Base-by-base conservation (phyloP, 208 protist species). In the Lotmaria passim region DNA sequence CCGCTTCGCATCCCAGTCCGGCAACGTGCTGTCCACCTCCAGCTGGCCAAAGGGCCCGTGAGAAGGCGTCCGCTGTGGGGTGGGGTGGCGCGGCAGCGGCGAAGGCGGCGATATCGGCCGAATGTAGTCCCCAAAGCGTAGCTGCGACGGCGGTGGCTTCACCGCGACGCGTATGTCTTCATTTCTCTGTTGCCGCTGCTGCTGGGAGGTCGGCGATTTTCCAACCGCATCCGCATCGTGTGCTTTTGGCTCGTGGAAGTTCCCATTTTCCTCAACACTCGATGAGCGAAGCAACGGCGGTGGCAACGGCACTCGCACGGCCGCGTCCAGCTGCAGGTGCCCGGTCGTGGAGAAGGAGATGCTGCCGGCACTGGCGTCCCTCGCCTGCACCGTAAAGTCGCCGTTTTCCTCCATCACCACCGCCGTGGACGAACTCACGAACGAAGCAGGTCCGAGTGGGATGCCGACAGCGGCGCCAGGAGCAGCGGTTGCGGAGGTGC, bases 331-430 rank as follows among this genome's bases (percentile, higher is more conserved):
- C 36, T 83, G 55, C 39, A 85, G 46, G 28, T 82, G 47, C 21
- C 79, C 61, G 1, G 70, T 70, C 5, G 82, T 87, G 53, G 78
- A 68, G 61, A 89, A 94, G 8, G 65, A 47, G 26, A 87, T 38
- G 47, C 56, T 63, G n/a, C 82, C 89, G 11, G 68, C 73, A 34
- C 47, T 52, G 23, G 65, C 51, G 59, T 85, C 46, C n/a, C 58
- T 33, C 33, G 63, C 61, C 47, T 76, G 77, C 24, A 91, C 62
- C 0, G 69, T 67, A 53, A 85, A 78, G 44, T 87, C 77, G 8
- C 78, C 85, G 36, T 51, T 67, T 0, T 92, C 84, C 47, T 92
- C 86, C 44, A 83, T 51, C 5, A 76, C 59, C 41, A 90, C 51
- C 19, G 68, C 56, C 7, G 84, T 60, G 10, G 71, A 77, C 31